Evolutionary conservation across 208 protist genomes (phyloP).

Genomic region (Leishmania tarentolae): DNA sequence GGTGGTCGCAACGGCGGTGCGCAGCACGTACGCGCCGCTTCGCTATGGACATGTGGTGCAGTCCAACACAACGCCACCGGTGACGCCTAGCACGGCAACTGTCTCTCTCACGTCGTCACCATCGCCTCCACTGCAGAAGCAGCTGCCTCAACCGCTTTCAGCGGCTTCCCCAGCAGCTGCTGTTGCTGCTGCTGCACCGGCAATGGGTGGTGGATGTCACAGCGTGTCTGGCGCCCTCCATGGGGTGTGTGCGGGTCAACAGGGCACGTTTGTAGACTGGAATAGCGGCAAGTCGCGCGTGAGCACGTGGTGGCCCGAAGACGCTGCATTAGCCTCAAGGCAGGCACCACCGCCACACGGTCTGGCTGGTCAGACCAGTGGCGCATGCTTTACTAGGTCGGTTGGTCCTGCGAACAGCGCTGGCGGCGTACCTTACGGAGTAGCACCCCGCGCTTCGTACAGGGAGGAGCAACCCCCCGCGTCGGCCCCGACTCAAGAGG

Average conservation of each 20-base stretch:
- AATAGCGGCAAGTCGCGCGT: slow-evolving; percentile 38
- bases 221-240: slow-evolving; percentile 47
- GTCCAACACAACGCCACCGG: background rate
- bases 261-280: slow-evolving; percentile 31
- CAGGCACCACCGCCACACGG: background rate
- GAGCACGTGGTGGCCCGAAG: slow-evolving; percentile 10
- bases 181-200: background rate
- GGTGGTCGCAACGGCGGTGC: background rate
- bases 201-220: background rate
- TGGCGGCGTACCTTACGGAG: background rate
- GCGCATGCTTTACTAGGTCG: background rate
- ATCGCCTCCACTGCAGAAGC: background rate
- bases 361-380: background rate
- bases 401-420: background rate
- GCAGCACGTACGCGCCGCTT: slow-evolving; percentile 35
- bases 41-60: slow-evolving; percentile 28
- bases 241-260: slow-evolving; percentile 27
- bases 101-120: background rate
- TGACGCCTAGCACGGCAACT: background rate
- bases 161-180: background rate
- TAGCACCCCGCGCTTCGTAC: background rate
- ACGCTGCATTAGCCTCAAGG: background rate
- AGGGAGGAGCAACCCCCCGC: background rate
- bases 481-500: background rate
- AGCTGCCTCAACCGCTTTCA: background rate